phyloP scores from a whole-genome alignment of 495 filamentous ascomycete genomes.

The Chaetomium cochliodes region DNA sequence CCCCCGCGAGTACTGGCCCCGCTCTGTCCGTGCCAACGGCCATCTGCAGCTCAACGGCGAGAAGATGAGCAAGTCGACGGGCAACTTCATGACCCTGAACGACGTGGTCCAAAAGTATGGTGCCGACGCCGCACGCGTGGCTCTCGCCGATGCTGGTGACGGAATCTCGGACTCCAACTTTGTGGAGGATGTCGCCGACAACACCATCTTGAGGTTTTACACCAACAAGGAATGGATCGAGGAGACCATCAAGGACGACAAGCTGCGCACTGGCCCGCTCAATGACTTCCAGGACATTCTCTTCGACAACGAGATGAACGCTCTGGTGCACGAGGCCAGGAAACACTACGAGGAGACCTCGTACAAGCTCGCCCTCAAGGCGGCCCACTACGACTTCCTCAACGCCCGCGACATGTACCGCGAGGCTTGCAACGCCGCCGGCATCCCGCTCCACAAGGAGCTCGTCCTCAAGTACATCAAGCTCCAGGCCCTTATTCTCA shows the following conservation, averaged over 20 bases:
- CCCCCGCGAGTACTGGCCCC: conserved; percentile 80
- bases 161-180: conserved; percentile 96
- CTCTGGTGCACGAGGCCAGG: conserved; percentile 69
- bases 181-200: conserved; percentile 90
- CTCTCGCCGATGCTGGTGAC: conserved; percentile 92
- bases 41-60: conserved; percentile 92
- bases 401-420: conserved; percentile 87
- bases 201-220: conserved; percentile 80
- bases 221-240: conserved; percentile 92
- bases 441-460: conserved; percentile 79
- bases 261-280: conserved; percentile 68
- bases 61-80: conserved; percentile 95
- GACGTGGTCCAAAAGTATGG: conserved; percentile 89
- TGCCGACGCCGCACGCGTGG: conserved; percentile 86
- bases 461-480: conserved; percentile 74
- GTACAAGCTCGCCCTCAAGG: conserved; percentile 92
- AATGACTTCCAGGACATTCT: conserved; percentile 81
- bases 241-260: conserved; percentile 69
- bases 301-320: conserved; percentile 92
- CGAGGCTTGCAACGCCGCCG: conserved; percentile 68
- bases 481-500: conserved; percentile 59
- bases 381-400: conserved; percentile 84
- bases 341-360: conserved; percentile 74
- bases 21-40: conserved; percentile 79
- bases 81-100: conserved; percentile 91